phyloP scores from a whole-genome alignment of 305 asterid genomes.

The Nicotiana rustica region DNA sequence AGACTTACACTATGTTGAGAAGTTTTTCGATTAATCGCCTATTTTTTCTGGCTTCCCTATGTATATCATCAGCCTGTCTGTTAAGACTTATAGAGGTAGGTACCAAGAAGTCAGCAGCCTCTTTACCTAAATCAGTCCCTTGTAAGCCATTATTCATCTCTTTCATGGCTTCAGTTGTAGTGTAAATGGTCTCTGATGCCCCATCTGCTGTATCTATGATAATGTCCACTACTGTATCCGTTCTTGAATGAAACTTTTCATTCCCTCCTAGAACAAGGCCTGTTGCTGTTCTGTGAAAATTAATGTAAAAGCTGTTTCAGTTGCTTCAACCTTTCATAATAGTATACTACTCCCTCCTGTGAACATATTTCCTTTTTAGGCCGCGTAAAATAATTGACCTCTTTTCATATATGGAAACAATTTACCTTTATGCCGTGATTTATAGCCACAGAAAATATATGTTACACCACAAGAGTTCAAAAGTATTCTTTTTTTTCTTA shows the following conservation, averaged over 20 bases:
- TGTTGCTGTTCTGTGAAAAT: slow-evolving; percentile 58
- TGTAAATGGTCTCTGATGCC: slow-evolving; percentile 70
- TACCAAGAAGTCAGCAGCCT: slow-evolving; percentile 53
- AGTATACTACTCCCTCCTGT: too few species aligned
- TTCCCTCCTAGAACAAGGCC: slow-evolving; percentile 84
- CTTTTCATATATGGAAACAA: too few species aligned
- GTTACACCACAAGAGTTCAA: too few species aligned
- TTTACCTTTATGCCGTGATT: too few species aligned
- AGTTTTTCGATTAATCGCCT: slow-evolving; percentile 60
- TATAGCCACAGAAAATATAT: too few species aligned
- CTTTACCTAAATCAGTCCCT: slow-evolving; percentile 42
- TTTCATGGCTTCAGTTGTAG: slow-evolving; percentile 70
- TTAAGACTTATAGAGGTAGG: slow-evolving; percentile 66
- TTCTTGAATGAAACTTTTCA: slow-evolving; percentile 66
- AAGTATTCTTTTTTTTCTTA: too few species aligned
- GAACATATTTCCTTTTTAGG: too few species aligned
- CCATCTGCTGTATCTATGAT: slow-evolving; percentile 85
- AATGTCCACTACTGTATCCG: slow-evolving; percentile 67
- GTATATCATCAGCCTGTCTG: slow-evolving; percentile 66
- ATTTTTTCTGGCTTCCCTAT: slow-evolving; percentile 64
- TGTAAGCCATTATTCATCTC: slow-evolving; percentile 54
- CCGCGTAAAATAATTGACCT: too few species aligned
- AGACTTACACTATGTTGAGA: slow-evolving; percentile 58
- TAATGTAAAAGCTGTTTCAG: not conserved
- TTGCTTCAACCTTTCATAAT: not conserved